Evolutionary conservation across 331 rosid species (phyloP), one percentile per base, ranked within the genome.

Genomic region (Malus hybrid): DNA sequence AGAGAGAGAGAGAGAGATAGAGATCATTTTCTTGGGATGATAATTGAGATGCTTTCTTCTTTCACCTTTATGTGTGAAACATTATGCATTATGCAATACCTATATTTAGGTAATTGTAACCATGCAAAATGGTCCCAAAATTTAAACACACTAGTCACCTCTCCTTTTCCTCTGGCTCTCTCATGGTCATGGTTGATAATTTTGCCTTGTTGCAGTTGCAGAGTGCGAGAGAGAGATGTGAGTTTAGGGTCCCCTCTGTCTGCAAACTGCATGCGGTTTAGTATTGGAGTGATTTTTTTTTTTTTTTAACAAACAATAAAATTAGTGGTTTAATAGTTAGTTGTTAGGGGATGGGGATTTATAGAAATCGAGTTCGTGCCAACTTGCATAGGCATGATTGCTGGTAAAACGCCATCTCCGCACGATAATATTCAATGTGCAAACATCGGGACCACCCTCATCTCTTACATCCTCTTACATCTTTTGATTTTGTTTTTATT

Each of bases 371-470:
- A 9, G 12, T 39, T 39, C 44, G 11, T 1, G 2, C 44, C 4
- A 39, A 39, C 44, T 2, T 39, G 12, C 44, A 39, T 3, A 9
- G 12, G 12, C 44, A 39, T 39, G 44, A 39, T 39, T 9, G 12
- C 12, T 39, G 11, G 44, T 9, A 39, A 39, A 39, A 39, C 1
- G 12, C 44, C 44, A 39, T 39, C 44, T 39, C 4, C 44, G 4
- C 44, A 39, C 12, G 92, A 90, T 89, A 82, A 84, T 95, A 88
- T 95, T 94, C 97, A 94, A 90, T 86, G 86, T 89, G 46, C 30
- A 57, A 57, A 77, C 86, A 86, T 81, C 88, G 79, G 97, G 97
- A 95, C 97, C 96, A 92, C 96, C 44, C 80, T 78, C 61, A 5
- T 30, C 16, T 19, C 19, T 53, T 16, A 30, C 57, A 7, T 6